Base-by-base conservation (phyloP, 129 eudicot species). In the Arctium minus region DNA sequence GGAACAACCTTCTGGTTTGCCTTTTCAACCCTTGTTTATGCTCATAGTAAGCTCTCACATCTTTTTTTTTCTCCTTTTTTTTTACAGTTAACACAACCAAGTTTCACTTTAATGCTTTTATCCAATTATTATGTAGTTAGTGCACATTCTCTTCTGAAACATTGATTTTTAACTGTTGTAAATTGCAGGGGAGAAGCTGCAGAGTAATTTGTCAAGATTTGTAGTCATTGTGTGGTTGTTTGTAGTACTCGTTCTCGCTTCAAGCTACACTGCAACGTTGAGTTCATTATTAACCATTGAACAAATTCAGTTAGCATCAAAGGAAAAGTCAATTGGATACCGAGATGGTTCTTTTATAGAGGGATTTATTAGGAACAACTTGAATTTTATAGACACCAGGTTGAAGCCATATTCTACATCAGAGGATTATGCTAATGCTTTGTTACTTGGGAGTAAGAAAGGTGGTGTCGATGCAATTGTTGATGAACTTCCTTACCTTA, bases 211-310 rank as follows among this genome's bases (percentile, higher is more conserved):
- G 79, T 74, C 90, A 4, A 89, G 80, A 79, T 72, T 85, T 35
- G 83, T 85, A 36, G 87, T 87, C 18, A 80, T 65, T 8, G 70
- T 82, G 56, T 89, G 90, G 92, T 56, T 87, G 70, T 87, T 89
- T 37, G 85, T 85, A 40, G 88, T 89, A 40, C 85, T 89, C 0
- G 79, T 89, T 53, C 48, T 89, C 73, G 36, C 84, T 15, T 86
- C 88, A 18, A 83, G 90, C 72, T 91, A 91, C 68, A 91, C 91
- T 3, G 96, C 93, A 39, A 89, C 65, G 27, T 84, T 91, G 81
- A 77, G 86, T 36, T 89, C 96, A 8, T 10, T 87, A 71, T 64
- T 91, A 56, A 91, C 93, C 0, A 78, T 91, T 3, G 84, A 91
- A 37, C 87, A 89, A 67, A 84, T 89, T 35, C 81, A 69, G 56